Evolutionary conservation across 1,284 basidiomycete species (phyloP).

Genomic region (Porogramme epimiltina): DNA sequence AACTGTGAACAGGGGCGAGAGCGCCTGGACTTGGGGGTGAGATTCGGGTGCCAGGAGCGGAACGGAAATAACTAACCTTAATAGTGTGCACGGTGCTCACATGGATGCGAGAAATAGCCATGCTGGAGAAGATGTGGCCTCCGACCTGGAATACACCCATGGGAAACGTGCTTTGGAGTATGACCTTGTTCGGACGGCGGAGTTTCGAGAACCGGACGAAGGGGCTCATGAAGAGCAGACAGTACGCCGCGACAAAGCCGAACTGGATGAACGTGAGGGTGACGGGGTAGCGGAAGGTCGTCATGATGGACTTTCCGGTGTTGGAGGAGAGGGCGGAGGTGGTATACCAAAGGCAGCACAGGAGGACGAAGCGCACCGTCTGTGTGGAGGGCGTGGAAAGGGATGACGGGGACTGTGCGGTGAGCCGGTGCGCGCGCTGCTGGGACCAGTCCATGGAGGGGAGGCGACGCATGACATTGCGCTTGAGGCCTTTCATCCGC

Average conservation of each 20-base stretch:
- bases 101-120: constrained; percentile 94
- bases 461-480: constrained; percentile 20
- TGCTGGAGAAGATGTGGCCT: constrained; percentile 96
- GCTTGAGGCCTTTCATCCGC: constrained; percentile 22
- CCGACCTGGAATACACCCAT: constrained; percentile 95
- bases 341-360: constrained; percentile 82
- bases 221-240: constrained; percentile 79
- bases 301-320: constrained; percentile 87
- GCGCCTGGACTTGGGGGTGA: constrained; percentile 57
- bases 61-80: constrained; percentile 65
- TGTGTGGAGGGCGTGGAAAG: constrained; percentile 29
- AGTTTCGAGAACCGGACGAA: constrained; percentile 67
- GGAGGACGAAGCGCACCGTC: constrained; percentile 53
- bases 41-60: not conserved
- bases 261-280: constrained; percentile 98
- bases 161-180: constrained; percentile 80
- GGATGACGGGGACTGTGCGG: constrained; percentile 7
- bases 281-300: constrained; percentile 84
- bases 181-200: constrained; percentile 69
- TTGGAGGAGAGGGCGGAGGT: constrained; percentile 88
- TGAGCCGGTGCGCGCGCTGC: constrained; percentile 9
- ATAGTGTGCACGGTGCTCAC: constrained; percentile 99
- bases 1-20: constrained; percentile 97
- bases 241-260: constrained; percentile 89
- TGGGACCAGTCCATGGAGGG: constrained; percentile 20